phyloP scores from a whole-genome alignment of 495 filamentous ascomycete genomes.

The Tuber microsphaerosporum region DNA sequence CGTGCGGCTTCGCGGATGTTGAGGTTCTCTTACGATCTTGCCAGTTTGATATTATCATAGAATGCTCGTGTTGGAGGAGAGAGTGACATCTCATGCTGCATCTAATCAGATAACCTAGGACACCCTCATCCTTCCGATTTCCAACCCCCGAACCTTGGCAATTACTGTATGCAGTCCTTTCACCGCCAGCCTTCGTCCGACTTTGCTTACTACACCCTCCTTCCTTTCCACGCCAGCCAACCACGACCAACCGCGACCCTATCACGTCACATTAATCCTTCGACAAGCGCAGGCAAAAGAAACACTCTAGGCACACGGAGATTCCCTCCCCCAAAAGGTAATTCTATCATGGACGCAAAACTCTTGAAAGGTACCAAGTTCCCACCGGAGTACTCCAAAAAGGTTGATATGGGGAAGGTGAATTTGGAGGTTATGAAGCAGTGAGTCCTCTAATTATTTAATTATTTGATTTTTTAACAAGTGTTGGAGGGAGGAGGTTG shows the following conservation, averaged over 20 bases:
- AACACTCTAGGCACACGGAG: background rate
- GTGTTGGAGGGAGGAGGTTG: background rate
- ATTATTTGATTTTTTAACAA: background rate
- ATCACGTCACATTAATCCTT: background rate
- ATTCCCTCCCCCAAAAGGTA: background rate
- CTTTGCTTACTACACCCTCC: background rate
- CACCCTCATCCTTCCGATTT: background rate
- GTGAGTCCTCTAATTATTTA: slow-evolving; percentile 47
- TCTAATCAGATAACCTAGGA: background rate
- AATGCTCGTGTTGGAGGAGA: background rate
- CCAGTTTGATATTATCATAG: too few relatives aligned
- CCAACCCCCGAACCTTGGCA: background rate
- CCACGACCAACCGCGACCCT: background rate
- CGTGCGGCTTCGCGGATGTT: background rate
- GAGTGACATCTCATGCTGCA: background rate
- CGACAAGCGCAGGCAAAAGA: background rate
- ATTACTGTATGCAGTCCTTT: background rate
- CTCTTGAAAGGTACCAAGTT: slow-evolving; percentile 85
- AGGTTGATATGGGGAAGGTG: slow-evolving; percentile 96
- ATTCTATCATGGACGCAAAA: slow-evolving; percentile 47
- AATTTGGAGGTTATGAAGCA: slow-evolving; percentile 97
- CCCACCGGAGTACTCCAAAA: slow-evolving; percentile 83
- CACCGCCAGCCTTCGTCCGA: background rate
- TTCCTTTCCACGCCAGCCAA: background rate
- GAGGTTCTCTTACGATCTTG: too few relatives aligned